Base-by-base conservation (phyloP, 768 basidiomycete species). In the Mycena galopus region DNA sequence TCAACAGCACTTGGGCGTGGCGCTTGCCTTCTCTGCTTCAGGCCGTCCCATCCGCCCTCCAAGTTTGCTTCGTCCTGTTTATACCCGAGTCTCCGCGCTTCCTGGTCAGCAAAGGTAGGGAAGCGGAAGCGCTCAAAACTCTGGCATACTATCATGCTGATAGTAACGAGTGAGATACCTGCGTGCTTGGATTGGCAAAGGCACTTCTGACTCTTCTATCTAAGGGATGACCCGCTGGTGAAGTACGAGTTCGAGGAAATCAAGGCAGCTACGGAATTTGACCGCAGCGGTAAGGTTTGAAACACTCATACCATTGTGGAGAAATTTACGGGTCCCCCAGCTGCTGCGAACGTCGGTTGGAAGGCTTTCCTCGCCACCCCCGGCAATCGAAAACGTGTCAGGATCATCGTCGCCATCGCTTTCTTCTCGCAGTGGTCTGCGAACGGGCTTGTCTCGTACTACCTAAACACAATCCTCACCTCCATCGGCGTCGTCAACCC, bases 91-190 rank as follows among this genome's bases (percentile, higher is more conserved):
- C 93, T 0, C 96, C 96, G 59, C 91, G 95, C 86, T 96, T 88
- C 88, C 84, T 96, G 73, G 79, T 96, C 77, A 89, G 85, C 82
- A 94, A 93, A 80, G 94, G 94, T 27, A 88, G 87, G 67, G 88
- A 93, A 14, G 87, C 84, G 1, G 84, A 94, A 78, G 96, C 95
- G 4, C 82, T 93, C 51, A 77, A 84, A 25, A 87, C 87, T 21
- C 86, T 97, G 29, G 93, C 94, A 1, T 91, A 94, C 79, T 95
- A 95, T 80, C 95, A 97, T 77, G 93, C 93, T 37, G 90, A 93
- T 73, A 91, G 93, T 70, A 87, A 96, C 65, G 81, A 81, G 88
- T 88, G 72, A 73, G 86, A 76, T 39, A 25, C 9, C 10, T 12
- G 10, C n/a, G 17, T 57, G 39, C 35, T 21, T 30, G 37, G 2